phyloP scores from a whole-genome alignment of 2,329 filamentous ascomycete species.

The Talaromyces islandicus region DNA sequence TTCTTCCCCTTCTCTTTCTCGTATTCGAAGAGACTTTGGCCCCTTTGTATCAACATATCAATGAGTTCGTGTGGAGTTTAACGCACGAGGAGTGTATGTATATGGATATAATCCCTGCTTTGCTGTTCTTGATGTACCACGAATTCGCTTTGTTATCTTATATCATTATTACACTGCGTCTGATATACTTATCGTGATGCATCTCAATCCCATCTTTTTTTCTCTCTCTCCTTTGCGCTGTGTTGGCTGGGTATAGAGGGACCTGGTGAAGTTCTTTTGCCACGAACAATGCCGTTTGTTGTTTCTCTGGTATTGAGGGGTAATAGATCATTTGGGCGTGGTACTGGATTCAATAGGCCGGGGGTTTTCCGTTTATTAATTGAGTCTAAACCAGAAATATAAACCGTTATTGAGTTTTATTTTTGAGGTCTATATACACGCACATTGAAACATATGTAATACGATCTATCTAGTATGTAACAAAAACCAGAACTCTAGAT shows the following conservation, averaged over 20 bases:
- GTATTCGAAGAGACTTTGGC: background rate
- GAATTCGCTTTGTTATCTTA: background rate
- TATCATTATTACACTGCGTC: background rate
- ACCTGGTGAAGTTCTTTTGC: background rate
- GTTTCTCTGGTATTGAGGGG: background rate
- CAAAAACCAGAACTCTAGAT: background rate
- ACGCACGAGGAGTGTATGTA: slow-evolving; percentile 1
- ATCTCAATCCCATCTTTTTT: background rate
- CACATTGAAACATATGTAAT: background rate
- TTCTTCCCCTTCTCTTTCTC: too few relatives aligned
- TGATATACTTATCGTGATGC: background rate
- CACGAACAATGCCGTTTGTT: background rate
- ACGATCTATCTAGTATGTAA: background rate
- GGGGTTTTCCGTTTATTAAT: background rate
- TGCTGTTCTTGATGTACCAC: background rate
- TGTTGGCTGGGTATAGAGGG: background rate
- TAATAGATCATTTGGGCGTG: background rate
- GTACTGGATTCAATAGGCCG: background rate
- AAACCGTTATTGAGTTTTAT: background rate
- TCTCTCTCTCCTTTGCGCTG: background rate
- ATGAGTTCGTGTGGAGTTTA: background rate
- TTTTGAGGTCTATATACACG: background rate
- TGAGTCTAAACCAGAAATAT: background rate
- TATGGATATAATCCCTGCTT: background rate
- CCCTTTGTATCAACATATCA: background rate